Conservation (phyloP, 2,329 filamentous ascomycete species). For the Colletotrichum higginsianum region DNA sequence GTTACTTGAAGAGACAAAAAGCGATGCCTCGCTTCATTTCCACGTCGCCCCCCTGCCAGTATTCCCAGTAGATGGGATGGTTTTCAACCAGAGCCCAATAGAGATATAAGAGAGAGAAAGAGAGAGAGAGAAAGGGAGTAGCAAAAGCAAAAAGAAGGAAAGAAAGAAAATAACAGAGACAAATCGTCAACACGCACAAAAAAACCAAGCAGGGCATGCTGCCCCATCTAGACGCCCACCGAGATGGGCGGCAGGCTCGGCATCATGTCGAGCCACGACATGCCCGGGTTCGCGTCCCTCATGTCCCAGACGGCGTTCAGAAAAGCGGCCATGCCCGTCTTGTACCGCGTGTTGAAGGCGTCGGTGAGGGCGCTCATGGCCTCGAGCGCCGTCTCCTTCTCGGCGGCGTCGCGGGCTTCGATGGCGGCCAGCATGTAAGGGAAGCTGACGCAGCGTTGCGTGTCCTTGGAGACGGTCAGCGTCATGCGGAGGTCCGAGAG, state of each 20-base stretch:
- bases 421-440: constrained; percentile 46
- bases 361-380: constrained; percentile 38
- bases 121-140: neutral
- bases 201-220: neutral
- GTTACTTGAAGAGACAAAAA: constrained; percentile 19
- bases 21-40: constrained; percentile 14
- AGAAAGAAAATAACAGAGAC: neutral
- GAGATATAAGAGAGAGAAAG: too few species aligned
- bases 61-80: neutral
- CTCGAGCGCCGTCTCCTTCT: constrained; percentile 31
- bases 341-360: constrained; percentile 30
- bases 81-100: neutral
- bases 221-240: constrained; percentile 29
- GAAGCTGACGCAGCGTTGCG: constrained; percentile 45
- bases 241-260: constrained; percentile 27
- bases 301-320: constrained; percentile 29
- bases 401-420: constrained; percentile 42
- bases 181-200: neutral
- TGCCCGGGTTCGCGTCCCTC: constrained; percentile 27
- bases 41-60: neutral
- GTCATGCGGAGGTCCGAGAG: constrained; percentile 46
- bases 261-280: constrained; percentile 35
- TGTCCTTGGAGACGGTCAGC: constrained; percentile 37
- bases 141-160: neutral
- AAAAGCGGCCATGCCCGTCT: constrained; percentile 27